Base-by-base conservation (phyloP, 495 filamentous ascomycete species). In the Annulohypoxylon maeteangense region DNA sequence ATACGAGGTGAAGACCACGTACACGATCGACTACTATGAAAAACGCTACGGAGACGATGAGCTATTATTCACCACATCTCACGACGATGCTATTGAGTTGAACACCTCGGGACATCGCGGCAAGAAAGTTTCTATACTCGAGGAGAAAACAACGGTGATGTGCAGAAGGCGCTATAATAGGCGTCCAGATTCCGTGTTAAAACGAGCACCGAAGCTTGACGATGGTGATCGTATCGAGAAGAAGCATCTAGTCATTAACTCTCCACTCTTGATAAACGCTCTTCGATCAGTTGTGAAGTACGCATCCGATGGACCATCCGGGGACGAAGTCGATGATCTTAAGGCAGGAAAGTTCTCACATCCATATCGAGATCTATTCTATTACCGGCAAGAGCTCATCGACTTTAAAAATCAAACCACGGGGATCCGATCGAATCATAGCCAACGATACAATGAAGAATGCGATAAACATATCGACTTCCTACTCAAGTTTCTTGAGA, bases 361-460 rank as follows among this genome's bases (percentile, higher is more conserved):
- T 18, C 59, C 59, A 22, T 62, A 62, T 38, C 45, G 45, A 31
- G 59, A 62, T 25, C 6, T 62, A 40, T 62, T 50, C 20, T 40
- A 62, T 42, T 45, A 62, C 11, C n/a, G 59, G 7, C 29, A 62
- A 51, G 59, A 62, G 14, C 59, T 62, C 40, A 5, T 18, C 0
- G 59, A 62, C 10, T 62, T 50, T 27, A 62, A 62, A 22, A 38
- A 4, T 1, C 31, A 51, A 29, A 38, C 45, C 16, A 23, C 25
- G 7, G 59, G 59, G 2, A 51, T 51, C 31, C 45, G 59, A 11
- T 44, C 11, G 38, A 62, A 62, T 27, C 59, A 62, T 11, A 62
- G 16, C 18, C 31, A 62, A 25, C 18, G n/a, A 2, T 62, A 62
- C 12, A 62, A 62, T 29, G 59, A 31, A 18, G 59, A 51, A 48